phyloP scores from a whole-genome alignment of 2,329 filamentous ascomycete species.

The Sarocladium oryzae region DNA sequence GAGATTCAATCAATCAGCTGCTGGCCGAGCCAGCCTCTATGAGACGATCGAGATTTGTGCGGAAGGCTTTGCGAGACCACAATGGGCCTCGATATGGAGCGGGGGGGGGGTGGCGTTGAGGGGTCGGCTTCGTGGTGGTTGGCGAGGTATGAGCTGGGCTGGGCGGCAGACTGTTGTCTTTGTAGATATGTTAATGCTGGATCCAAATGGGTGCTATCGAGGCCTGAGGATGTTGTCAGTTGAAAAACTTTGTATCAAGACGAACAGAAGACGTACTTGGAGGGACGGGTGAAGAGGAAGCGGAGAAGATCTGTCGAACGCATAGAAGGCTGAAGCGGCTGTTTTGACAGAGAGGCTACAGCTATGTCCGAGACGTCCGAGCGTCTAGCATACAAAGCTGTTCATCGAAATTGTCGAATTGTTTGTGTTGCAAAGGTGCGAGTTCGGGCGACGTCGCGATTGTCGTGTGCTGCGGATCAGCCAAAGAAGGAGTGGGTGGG shows the following conservation, averaged over 20 bases:
- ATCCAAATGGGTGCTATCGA: slow-evolving; percentile 50
- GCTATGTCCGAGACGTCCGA: slow-evolving; percentile 1
- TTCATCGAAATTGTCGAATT: not conserved
- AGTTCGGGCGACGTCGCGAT: not conserved
- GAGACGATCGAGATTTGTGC: slow-evolving; percentile 16
- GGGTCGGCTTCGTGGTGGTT: slow-evolving; percentile 10
- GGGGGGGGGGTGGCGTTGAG: no score
- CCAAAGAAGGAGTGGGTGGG: not conserved
- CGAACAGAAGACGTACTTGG: slow-evolving; percentile 60
- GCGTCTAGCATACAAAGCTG: slow-evolving; percentile 2
- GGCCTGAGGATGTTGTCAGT: slow-evolving; percentile 35
- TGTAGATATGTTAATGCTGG: not conserved
- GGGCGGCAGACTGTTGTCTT: not conserved
- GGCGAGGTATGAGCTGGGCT: not conserved
- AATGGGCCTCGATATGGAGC: slow-evolving; percentile 6
- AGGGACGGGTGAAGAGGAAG: slow-evolving; percentile 82
- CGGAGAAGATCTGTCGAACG: slow-evolving; percentile 84
- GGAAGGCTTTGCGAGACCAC: slow-evolving; percentile 4
- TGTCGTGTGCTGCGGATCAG: slow-evolving; percentile 5
- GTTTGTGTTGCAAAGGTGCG: not conserved
- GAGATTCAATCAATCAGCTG: not conserved
- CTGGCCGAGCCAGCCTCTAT: slow-evolving; percentile 9
- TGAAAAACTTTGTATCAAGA: not conserved
- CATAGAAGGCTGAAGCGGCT: slow-evolving; percentile 58
- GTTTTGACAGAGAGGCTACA: not conserved